Evolutionary conservation across 495 filamentous ascomycete genomes (phyloP), one percentile per base, ranked within the genome.

Genomic region (Aspergillus funiculosus): DNA sequence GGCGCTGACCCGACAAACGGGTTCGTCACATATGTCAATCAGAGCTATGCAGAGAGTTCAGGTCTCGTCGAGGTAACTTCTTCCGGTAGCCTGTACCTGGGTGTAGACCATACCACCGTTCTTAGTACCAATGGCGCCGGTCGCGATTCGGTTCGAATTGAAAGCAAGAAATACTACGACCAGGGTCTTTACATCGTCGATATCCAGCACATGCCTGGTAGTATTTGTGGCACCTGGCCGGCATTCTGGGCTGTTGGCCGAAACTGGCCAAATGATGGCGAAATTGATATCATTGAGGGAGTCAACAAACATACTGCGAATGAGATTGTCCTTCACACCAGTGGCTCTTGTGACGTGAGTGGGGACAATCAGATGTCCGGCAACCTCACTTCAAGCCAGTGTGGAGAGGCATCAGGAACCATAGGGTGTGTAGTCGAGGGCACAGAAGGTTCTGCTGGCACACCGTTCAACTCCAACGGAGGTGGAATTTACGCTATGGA

Each of bases 201-300:
- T 52, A 75, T 90, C 43, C 66, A 72, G 1, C 87, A 91, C 62
- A 89, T 89, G 80, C 87, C 87, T 0, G 77, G 73, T 6, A 69
- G 73, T 10, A 63, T 60, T 27, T 92, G 87, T 56, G 87, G 87
- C 39, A 75, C 72, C 20, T 88, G 83, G 84, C 84, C 85, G 14
- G 78, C 84, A n/a, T 77, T 76, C 48, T 94, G 88, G 86, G 83
- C 79, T 2, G 68, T 82, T 9, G 86, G 87, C 13, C 73, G 75
- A 5, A 70, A 80, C 36, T 96, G 90, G 90, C 90, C 89, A 0
- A 60, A 64, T 8, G 72, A 76, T 26, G 90, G 90, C 15, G 90
- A 96, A 64, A 89, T 94, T 50, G 89, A 95, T 71, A 89, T 95
- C 53, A 82, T 95, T 59, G 89, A 96, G 59, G 86, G 86, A 29